Percentiles rank a stretch among this genome's conserved stretches.
phyloP scores from a whole-genome alignment of 805 yeast species.

The Kluyveromyces dobzhanskii region DNA sequence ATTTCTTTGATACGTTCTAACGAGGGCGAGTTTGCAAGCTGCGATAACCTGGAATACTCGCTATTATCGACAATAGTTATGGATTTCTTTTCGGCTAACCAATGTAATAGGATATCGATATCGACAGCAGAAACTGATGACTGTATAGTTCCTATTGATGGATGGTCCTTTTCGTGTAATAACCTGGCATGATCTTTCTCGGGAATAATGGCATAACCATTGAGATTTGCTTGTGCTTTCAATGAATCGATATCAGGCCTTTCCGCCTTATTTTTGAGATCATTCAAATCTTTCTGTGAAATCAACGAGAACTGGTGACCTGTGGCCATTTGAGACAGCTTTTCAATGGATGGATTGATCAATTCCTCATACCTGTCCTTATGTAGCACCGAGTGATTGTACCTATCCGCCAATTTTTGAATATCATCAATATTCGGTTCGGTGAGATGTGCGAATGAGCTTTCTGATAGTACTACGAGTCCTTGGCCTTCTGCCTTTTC shows the following conservation, averaged over 20 bases:
- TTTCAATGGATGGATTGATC: background rate
- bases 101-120: background rate
- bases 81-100: background rate
- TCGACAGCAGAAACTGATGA: background rate
- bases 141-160: conserved; percentile 4
- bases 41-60: conserved; percentile 6
- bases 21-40: conserved; percentile 8
- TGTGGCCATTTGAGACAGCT: background rate
- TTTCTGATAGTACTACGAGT: background rate
- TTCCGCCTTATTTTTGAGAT: conserved; percentile 3
- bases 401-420: background rate
- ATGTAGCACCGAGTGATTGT: background rate
- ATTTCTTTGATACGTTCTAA: conserved; percentile 13
- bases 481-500: background rate
- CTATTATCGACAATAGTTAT: conserved; percentile 2
- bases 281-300: background rate
- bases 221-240: conserved; percentile 7
- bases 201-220: conserved; percentile 10
- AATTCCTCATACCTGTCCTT: background rate
- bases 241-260: conserved; percentile 12
- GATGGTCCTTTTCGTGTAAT: conserved; percentile 7
- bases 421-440: conserved; percentile 3
- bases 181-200: conserved; percentile 8
- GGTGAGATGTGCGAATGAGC: background rate
- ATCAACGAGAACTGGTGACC: background rate